These are phyloP conservation scores for Primulina eburnea DNA, from an alignment of 257 asterid species.

Conservation along the genomic window DNA sequence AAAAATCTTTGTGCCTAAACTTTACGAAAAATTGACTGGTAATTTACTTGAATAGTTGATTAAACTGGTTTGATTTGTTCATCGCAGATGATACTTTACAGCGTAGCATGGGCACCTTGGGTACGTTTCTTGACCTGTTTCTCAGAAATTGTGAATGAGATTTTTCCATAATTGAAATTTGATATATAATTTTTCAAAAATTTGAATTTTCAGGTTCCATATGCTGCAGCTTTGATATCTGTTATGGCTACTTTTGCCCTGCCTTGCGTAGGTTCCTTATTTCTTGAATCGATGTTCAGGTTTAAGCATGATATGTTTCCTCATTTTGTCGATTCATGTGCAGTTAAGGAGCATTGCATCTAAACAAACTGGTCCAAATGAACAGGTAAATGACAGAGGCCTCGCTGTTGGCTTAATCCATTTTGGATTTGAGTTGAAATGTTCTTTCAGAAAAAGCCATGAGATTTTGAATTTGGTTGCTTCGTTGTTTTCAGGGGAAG, in stretches of 20 bases:
- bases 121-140: constrained; percentile 31
- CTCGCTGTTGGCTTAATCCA: neutral
- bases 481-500: constrained; percentile 54
- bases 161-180: neutral
- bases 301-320: neutral
- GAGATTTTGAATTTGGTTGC: neutral
- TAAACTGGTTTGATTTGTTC: constrained; percentile 12
- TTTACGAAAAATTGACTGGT: neutral
- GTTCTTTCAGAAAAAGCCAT: neutral
- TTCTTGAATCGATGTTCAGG: neutral
- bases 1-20: neutral
- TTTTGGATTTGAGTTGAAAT: neutral
- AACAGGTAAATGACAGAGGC: constrained; percentile 51
- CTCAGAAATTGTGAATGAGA: neutral
- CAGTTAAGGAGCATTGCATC: constrained; percentile 92
- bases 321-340: constrained; percentile 8
- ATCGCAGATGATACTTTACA: constrained; percentile 73
- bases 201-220: constrained; percentile 61
- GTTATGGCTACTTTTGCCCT: constrained; percentile 54
- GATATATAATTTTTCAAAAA: neutral
- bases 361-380: constrained; percentile 77
- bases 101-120: constrained; percentile 95
- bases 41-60: neutral
- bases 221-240: constrained; percentile 61
- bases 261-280: constrained; percentile 65